Base-by-base conservation (phyloP, 1,139 yeast species). In the Yamadazyma membranifaciens region DNA sequence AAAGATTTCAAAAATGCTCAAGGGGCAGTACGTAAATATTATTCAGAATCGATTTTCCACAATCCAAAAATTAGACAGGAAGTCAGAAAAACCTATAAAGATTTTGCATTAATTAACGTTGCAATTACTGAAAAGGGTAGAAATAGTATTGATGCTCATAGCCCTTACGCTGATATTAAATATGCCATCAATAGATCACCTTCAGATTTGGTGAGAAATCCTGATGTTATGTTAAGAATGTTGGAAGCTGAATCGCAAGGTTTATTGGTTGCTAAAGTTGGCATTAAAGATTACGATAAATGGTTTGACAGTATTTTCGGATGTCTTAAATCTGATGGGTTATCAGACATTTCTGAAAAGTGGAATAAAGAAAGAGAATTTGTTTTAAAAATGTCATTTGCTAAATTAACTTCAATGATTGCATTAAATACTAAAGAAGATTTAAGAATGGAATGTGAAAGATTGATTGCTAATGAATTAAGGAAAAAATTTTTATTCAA, bases 51-150 rank as follows among this genome's bases (percentile, higher is more conserved):
- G 51, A 73, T 91, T 32, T 81, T 80, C 56, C 84, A 87, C 55
- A 86, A 89, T 55, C 94, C 96, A 14, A 83, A 81, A 48, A 73
- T 91, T 33, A 80, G 97, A 59, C 80, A 79, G 43, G 83, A 81
- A 51, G 75, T 92, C 40, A 80, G 98, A 60, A 65, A 75, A 7
- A 79, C 83, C 17, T 87, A 81, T 59, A 78, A 81, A 59, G 72
- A 75, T 32, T 81, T 76, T 54, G 88, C 95, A 12, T 74, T 77
- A 20, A 75, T 91, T 15, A 84, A 86, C 57, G 83, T 91, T 16
- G 77, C 80, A 12, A 66, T 91, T 31, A 91, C 98, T 0, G 95
- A 89, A 48, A 89, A 87, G 63, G 99, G 99, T 46, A 80, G 80
- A 53, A 71, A 80, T 36, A 81, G 84, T 48, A 92, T 92, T 47